These are phyloP conservation scores for Ambrosiella cleistominuta DNA, from an alignment of 2,329 filamentous ascomycete genomes.

Conservation along the genomic window DNA sequence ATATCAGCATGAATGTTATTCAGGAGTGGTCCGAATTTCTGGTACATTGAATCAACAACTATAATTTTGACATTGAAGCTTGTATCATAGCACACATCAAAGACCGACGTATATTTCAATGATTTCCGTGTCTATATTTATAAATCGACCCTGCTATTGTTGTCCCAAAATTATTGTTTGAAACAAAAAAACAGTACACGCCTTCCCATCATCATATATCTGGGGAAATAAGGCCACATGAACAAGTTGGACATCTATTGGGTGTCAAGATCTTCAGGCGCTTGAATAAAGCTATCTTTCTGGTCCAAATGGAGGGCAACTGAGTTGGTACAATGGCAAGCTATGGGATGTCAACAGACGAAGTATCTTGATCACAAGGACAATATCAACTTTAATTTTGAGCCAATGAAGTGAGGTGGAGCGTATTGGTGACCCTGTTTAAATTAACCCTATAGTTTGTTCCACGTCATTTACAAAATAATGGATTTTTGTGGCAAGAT, in stretches of 20 bases:
- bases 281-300: background rate
- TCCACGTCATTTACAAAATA: background rate
- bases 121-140: no score
- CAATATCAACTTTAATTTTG: background rate
- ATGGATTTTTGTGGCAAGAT: background rate
- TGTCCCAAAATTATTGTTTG: background rate
- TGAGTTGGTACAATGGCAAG: background rate
- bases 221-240: background rate
- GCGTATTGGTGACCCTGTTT: background rate
- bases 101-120: no score
- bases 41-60: no score
- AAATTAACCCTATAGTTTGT: background rate
- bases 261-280: background rate
- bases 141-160: no score
- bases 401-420: background rate
- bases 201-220: background rate
- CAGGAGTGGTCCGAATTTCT: no score
- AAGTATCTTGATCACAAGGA: background rate
- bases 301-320: background rate
- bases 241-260: background rate
- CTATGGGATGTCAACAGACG: background rate
- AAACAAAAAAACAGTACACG: background rate
- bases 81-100: no score
- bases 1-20: no score
- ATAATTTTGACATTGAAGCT: no score